phyloP scores from a whole-genome alignment of 176 grass and related monocot species.

The Avena eriantha region DNA sequence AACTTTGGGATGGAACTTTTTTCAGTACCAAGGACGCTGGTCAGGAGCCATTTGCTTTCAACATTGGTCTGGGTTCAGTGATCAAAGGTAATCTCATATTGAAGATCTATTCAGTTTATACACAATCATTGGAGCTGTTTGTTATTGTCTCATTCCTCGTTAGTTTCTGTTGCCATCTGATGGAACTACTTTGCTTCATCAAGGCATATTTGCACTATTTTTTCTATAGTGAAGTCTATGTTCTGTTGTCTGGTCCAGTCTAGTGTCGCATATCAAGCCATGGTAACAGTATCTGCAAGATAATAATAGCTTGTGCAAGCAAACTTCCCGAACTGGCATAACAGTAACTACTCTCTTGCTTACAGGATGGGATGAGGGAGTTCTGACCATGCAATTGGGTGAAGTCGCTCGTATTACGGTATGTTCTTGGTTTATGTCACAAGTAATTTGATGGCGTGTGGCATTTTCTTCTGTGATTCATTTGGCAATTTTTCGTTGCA shows the following conservation, averaged over 20 bases:
- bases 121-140: neutral
- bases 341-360: neutral
- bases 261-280: neutral
- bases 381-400: slow-evolving; percentile 91
- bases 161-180: neutral
- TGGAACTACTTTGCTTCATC: neutral
- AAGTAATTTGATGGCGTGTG: neutral
- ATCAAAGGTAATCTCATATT: slow-evolving; percentile 76
- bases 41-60: slow-evolving; percentile 91
- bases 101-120: neutral
- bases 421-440: neutral
- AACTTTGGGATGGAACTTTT: neutral
- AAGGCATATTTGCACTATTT: slow-evolving; percentile 16
- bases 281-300: slow-evolving; percentile 12
- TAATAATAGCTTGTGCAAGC: slow-evolving; percentile 4
- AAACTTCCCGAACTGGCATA: neutral
- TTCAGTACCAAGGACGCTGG: slow-evolving; percentile 95
- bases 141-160: neutral
- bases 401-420: slow-evolving; percentile 88
- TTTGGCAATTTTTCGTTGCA: slow-evolving; percentile 8
- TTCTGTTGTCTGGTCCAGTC: neutral
- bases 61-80: slow-evolving; percentile 75
- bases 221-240: neutral
- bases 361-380: slow-evolving; percentile 98
- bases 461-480: neutral